Conservation (phyloP, 768 basidiomycete species). For the Mycena amicta region DNA sequence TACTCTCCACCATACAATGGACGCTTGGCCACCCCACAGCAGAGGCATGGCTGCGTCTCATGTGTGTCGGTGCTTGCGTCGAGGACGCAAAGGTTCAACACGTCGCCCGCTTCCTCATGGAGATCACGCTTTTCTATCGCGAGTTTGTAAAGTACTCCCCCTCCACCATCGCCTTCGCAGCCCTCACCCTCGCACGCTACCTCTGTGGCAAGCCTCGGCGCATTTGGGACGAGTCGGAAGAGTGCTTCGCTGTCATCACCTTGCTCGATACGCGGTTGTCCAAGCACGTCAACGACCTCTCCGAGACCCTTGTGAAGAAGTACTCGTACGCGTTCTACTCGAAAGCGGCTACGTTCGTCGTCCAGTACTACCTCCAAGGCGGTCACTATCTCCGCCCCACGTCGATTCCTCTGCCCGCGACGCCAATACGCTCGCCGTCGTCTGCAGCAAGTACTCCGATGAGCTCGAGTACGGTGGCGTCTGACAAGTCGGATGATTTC, state of each 20-base stretch:
- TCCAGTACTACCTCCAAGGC: slow-evolving; percentile 92
- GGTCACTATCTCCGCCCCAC: slow-evolving; percentile 64
- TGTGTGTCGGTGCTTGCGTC: slow-evolving; percentile 70
- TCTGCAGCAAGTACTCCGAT: slow-evolving; percentile 72
- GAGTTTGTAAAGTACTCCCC: slow-evolving; percentile 89
- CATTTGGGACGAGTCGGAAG: slow-evolving; percentile 82
- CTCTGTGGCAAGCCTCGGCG: slow-evolving; percentile 81
- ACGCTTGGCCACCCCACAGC: slow-evolving; percentile 95
- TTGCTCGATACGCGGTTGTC: slow-evolving; percentile 85
- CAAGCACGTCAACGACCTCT: slow-evolving; percentile 88
- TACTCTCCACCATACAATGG: slow-evolving; percentile 96
- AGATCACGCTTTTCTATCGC: slow-evolving; percentile 96
- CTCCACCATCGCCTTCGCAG: slow-evolving; percentile 86
- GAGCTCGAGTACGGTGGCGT: too few species aligned
- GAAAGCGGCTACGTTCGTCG: slow-evolving; percentile 90
- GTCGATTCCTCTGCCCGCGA: slow-evolving; percentile 60
- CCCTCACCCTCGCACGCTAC: slow-evolving; percentile 86
- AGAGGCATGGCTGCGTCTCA: slow-evolving; percentile 91
- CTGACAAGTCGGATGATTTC: slow-evolving; percentile 82
- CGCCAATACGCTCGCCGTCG: slow-evolving; percentile 57
- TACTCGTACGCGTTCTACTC: slow-evolving; percentile 97
- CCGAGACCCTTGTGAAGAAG: slow-evolving; percentile 96
- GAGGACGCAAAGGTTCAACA: slow-evolving; percentile 93
- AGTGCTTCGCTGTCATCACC: slow-evolving; percentile 82
- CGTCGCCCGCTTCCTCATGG: slow-evolving; percentile 98